These are phyloP conservation scores for Astraeus odoratus DNA, from an alignment of 768 basidiomycete species.

Conservation along the genomic window DNA sequence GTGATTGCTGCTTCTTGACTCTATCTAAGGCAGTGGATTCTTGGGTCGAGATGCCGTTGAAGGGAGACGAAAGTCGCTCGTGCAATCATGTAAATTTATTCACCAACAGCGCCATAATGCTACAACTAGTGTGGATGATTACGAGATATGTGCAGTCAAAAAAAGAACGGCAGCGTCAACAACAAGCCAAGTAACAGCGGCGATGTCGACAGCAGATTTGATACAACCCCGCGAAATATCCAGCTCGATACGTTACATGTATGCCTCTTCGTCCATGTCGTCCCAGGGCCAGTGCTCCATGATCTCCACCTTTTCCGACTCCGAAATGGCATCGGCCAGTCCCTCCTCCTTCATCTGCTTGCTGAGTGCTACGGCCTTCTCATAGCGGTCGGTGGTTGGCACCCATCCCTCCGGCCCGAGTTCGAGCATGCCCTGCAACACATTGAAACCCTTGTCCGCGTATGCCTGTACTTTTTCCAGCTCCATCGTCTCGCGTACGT, in stretches of 20 bases:
- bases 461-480: constrained; percentile 24
- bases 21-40: too few species aligned
- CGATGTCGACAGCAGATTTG: too few species aligned
- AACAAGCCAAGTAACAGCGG: too few species aligned
- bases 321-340: constrained; percentile 23
- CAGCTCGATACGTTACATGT: constrained; percentile 27
- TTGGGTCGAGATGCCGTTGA: too few species aligned
- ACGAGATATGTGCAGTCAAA: too few species aligned
- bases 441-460: constrained; percentile 28
- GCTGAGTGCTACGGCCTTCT: constrained; percentile 27
- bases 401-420: constrained; percentile 39
- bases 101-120: too few species aligned
- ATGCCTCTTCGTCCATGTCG: constrained; percentile 41
- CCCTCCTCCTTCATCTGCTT: constrained; percentile 29
- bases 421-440: constrained; percentile 21
- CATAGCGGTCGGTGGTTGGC: constrained; percentile 33
- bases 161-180: too few species aligned
- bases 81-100: too few species aligned
- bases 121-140: too few species aligned
- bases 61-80: too few species aligned
- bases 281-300: constrained; percentile 38
- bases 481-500: constrained; percentile 35
- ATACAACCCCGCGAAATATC: not conserved
- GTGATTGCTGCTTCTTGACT: too few species aligned
- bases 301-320: constrained; percentile 31